Evolutionary conservation across 116 monocot species (phyloP).

Genomic region (Posidonia oceanica): DNA sequence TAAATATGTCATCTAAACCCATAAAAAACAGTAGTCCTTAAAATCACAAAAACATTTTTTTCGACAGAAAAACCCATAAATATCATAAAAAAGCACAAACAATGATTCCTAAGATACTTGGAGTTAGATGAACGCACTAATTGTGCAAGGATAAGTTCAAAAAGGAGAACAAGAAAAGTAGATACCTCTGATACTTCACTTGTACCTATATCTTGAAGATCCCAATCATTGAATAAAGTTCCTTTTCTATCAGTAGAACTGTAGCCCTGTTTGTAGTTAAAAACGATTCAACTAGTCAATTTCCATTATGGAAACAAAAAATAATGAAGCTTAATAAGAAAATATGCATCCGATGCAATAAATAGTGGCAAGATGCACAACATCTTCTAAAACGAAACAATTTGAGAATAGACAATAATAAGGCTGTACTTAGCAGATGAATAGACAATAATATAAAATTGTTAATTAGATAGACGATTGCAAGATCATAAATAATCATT

Average conservation of each 20-base stretch:
- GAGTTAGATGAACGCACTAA: too few species aligned
- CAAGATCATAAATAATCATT: neutral
- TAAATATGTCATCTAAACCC: too few species aligned
- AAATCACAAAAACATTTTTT: too few species aligned
- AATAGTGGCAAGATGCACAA: neutral
- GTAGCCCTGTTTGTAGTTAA: slow-evolving; percentile 43
- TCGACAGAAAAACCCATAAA: too few species aligned
- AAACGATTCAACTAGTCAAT: neutral
- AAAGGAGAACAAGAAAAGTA: neutral
- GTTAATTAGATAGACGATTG: neutral
- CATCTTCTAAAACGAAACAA: neutral
- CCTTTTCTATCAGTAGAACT: slow-evolving; percentile 61
- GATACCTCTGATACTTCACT: slow-evolving; percentile 70
- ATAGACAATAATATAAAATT: neutral
- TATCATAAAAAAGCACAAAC: too few species aligned
- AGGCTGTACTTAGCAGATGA: neutral
- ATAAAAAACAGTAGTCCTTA: too few species aligned
- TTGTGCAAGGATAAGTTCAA: too few species aligned
- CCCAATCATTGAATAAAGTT: slow-evolving; percentile 75
- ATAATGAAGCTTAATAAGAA: neutral
- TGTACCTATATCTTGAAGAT: slow-evolving; percentile 74
- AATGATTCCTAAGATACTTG: too few species aligned
- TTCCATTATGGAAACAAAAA: neutral
- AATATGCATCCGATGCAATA: too few species aligned
- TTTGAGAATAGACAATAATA: neutral